Base-by-base conservation (phyloP, 2,329 filamentous ascomycete genomes). In the Leptographium lundbergii region DNA sequence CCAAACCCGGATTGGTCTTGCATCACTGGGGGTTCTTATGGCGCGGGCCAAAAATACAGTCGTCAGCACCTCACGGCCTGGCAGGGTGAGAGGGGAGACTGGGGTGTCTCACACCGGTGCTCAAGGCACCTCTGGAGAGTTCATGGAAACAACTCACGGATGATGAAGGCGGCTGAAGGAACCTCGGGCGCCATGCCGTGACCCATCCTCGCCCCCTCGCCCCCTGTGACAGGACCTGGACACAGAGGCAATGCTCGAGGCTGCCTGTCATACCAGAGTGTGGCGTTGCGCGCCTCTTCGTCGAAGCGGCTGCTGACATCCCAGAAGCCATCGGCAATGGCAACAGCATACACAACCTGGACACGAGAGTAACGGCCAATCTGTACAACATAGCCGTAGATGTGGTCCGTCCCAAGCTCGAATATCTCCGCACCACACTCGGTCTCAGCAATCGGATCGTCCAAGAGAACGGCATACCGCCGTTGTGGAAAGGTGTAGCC, bases 291-390 rank as follows among this genome's bases (percentile, higher is more conserved):
- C 9, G 59, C 39, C 29, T 57, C 54, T n/a, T 60, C 54, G 39
- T 55, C 59, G 32, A 60, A 60, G 2, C 55, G 59, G 11, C 39
- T 57, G 59, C 22, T 50, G 24, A 57, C 27, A 22, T 60, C 55
- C 39, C 34, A 57, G 39, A 48, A 6, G 10, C 29, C 29, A 29
- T 60, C 59, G 19, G 42, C 29, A 42, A 48, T 6, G 10, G 54
- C 53, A 19, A 57, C 55, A 7, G 56, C 51, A 42, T 57, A 60
- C 4, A 47, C 59, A 13, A 60, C 36, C 39, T 60, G 55, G 27
- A 60, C 36, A 17, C 54, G 59, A n/a, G 59, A 60, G 55, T 56
- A 57, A 4, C 24, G 17, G 2, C 4, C 47, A 17, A 60, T 25
- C 17, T 60, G 59, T 10, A 57, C 36, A 24, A 60, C 54, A 24